Base-by-base conservation (phyloP, 768 basidiomycete species). In the Artomyces pyxidatus region DNA sequence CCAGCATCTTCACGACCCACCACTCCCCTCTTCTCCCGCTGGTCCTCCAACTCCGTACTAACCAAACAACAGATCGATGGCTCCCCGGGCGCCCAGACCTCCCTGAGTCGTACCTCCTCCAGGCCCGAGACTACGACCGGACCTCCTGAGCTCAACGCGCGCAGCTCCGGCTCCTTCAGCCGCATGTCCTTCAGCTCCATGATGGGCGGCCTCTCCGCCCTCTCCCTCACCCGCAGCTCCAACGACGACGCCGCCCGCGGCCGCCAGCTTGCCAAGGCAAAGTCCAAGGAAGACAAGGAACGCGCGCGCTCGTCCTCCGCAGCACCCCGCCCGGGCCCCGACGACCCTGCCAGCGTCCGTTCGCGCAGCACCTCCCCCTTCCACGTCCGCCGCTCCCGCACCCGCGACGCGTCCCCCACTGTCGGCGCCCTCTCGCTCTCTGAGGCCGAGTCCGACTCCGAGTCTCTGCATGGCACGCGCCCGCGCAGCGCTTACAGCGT, bases 331-430 rank as follows among this genome's bases (percentile, higher is more conserved):
- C 50, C 51, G 38, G 59, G 45, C 25, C 29, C 57, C 37, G 55
- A 57, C n/a, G 52, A 57, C 28, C 57, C 66, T 38, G 47, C 61
- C 26, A 65, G 65, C 4, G 71, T 73, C 10, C 84, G 85, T 49
- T 75, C 85, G 12, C 81, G 89, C 32, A 85, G 87, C 40, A 73
- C 82, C 57, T 89, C 90, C 2, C 88, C 93, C 37, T 95, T 96
- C 63, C 71, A 71, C 37, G 76, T 89, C 49, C 74, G 88, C 37
- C 74, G 86, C 28, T 76, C 80, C 49, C 76, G 85, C 52, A 68
- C 75, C 8, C 70, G 77, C 45, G 73, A 74, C 76, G 73, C 32
- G 64, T 83, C 60, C 69, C 75, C 65, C 49, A 44, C 62, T 55
- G 73, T 77, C 32, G 67, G 69, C 32, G 71, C 76, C 0, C 74